Percentiles rank a stretch among this genome's conserved stretches.
phyloP scores from a whole-genome alignment of 2,329 filamentous ascomycete species.

The Penicillium sp. region DNA sequence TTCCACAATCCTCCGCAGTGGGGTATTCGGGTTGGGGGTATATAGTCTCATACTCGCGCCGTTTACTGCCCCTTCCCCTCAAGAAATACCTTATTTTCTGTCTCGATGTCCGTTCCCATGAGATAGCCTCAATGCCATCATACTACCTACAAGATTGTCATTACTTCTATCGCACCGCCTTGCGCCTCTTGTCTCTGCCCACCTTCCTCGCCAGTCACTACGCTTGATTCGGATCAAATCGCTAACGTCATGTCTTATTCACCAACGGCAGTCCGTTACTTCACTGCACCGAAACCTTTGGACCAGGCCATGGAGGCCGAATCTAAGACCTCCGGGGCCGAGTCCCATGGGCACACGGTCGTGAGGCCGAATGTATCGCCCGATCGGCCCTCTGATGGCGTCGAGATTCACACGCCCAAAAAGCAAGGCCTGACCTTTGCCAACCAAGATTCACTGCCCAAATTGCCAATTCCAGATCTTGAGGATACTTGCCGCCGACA shows the following conservation, averaged over 20 bases:
- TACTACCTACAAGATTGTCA: conserved; percentile 85
- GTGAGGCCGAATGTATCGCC: conserved; percentile 25
- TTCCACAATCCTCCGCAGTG: conserved; percentile 4
- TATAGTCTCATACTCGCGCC: conserved; percentile 3
- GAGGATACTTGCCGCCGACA: conserved; percentile 77
- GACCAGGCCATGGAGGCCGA: conserved; percentile 62
- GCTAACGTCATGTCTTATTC: conserved; percentile 56
- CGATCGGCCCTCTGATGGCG: conserved; percentile 10
- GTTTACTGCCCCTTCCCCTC: background rate
- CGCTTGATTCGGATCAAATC: conserved; percentile 42
- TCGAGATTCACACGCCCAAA: conserved; percentile 30
- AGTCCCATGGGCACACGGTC: conserved; percentile 17
- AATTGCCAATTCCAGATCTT: conserved; percentile 88
- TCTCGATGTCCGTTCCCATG: conserved; percentile 21
- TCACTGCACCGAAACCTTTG: conserved; percentile 69
- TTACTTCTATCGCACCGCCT: conserved; percentile 87
- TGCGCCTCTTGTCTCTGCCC: conserved; percentile 80
- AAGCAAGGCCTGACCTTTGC: conserved; percentile 80
- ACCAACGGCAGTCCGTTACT: conserved; percentile 66
- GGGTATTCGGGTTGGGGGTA: conserved; percentile 1
- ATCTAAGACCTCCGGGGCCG: conserved; percentile 3
- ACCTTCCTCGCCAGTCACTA: conserved; percentile 76
- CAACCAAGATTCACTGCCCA: conserved; percentile 81
- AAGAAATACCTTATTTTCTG: background rate
- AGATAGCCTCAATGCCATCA: conserved; percentile 66